Percentiles rank a stretch among this genome's conserved stretches.
phyloP scores from a whole-genome alignment of 2,329 filamentous ascomycete species.

The Colletotrichum musicola region DNA sequence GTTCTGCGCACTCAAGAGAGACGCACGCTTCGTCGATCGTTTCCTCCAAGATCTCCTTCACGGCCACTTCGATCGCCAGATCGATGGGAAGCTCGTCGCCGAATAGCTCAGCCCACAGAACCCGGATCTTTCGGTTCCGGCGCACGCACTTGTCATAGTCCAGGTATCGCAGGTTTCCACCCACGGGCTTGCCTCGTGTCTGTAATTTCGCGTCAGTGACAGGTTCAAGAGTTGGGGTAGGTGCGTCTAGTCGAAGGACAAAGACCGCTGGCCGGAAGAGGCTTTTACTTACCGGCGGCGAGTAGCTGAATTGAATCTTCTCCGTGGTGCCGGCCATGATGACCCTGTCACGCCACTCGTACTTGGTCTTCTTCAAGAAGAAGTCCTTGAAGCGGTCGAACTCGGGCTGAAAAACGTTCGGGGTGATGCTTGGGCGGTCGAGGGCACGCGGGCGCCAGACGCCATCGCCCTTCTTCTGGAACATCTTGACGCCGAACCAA shows the following conservation, averaged over 20 bases:
- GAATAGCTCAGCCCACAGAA: constrained; percentile 28
- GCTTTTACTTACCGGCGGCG: constrained; percentile 57
- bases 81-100: constrained; percentile 29
- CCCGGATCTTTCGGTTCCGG: constrained; percentile 21
- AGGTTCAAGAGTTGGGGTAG: background rate
- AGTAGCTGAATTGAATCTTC: constrained; percentile 56
- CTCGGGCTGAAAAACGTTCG: constrained; percentile 57
- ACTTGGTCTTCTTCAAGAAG: constrained; percentile 69
- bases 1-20: background rate
- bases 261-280: no score
- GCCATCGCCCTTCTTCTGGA: constrained; percentile 52
- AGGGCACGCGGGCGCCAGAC: constrained; percentile 22
- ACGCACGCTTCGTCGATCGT: constrained; percentile 1
- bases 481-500: constrained; percentile 67
- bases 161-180: constrained; percentile 3
- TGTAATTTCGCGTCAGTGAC: background rate
- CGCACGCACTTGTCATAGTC: constrained; percentile 19
- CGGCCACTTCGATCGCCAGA: constrained; percentile 11
- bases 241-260: background rate
- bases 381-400: constrained; percentile 66
- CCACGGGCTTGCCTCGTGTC: constrained; percentile 37
- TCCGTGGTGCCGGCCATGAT: constrained; percentile 48
- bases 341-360: constrained; percentile 70
- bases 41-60: constrained; percentile 3
- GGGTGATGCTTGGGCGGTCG: constrained; percentile 54